Conservation (phyloP, 352 stramenopile species). For the Globisporangium barbulae region DNA sequence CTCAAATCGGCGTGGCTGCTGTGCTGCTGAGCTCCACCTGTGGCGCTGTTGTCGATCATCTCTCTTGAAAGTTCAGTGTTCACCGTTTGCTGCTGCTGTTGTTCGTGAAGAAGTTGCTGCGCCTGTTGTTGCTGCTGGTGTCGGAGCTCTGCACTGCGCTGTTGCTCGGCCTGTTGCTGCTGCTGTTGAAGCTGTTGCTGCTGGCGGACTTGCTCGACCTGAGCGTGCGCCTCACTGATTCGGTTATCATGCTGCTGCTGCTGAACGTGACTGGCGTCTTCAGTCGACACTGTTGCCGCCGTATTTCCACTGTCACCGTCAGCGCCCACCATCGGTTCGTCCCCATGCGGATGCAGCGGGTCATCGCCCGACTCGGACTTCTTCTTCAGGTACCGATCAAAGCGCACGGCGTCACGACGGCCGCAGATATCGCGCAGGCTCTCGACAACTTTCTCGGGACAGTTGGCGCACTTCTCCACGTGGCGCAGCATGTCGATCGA, state of each 20-base stretch:
- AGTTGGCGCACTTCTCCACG: conserved; percentile 68
- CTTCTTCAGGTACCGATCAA: conserved; percentile 33
- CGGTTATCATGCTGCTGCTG: neutral
- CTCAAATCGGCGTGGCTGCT: neutral
- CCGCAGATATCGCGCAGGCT: conserved; percentile 57
- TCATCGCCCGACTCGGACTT: conserved; percentile 17
- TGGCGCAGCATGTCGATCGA: conserved; percentile 82
- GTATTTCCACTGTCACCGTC: neutral
- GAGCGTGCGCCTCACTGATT: neutral
- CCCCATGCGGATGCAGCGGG: conserved; percentile 16
- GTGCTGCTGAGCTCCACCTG: neutral
- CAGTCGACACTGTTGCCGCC: neutral
- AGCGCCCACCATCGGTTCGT: neutral
- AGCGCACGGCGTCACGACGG: conserved; percentile 38
- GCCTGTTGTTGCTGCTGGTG: neutral
- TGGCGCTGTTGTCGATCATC: no score
- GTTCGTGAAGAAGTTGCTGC: neutral
- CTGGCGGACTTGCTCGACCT: neutral
- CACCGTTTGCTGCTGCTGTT: neutral
- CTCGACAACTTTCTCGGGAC: conserved; percentile 59
- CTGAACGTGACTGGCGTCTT: neutral
- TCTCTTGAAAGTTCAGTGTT: neutral
- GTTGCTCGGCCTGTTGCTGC: conserved; percentile 3
- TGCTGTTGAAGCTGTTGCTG: neutral
- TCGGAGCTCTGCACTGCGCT: neutral